Base-by-base conservation (phyloP, 2,329 filamentous ascomycete species). In the Plenodomus lindquistii region DNA sequence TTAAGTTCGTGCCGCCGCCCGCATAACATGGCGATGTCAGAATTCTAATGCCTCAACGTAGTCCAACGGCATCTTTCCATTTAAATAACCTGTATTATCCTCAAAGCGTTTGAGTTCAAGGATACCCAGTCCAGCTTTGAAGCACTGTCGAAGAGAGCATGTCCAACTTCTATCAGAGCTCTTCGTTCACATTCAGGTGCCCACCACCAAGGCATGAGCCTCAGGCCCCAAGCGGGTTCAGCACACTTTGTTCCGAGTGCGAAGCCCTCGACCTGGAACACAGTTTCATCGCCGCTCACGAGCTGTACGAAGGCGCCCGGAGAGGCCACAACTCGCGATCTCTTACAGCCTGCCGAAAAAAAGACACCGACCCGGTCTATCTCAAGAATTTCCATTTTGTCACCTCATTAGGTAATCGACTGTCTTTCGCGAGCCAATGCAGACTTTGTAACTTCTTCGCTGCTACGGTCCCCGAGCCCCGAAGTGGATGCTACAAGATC, bases 301-400 rank as follows among this genome's bases (percentile, higher is more conserved):
- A 34, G 3, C 42, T 44, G 18, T 44, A 44, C 17, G 42, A 44
- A 37, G 13, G 24, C 4, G 36, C 42, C 10, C 35, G 42, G 16
- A 16, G 42, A 9, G 36, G 42, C 18, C 3, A 6, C 3, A 40
- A 39, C 17, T 10, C 34, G 3, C 36, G 42, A 16, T 37, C 36
- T 4, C 19, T 44, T 17, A 29, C 10, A 19, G 16, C 42, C 20
- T 44, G 17, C 42, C 42, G 42, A 7, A 44, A 44, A 15, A 31
- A 15, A 31, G 42, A 29, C 24, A 44, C 38, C 9, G 42, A 37
- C 2, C 42, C 42, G 2, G 37, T 44, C 16, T 44, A 44, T 24
- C 36, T 44, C 4, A 37, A 29, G 13, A 36, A 44, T 19, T 44
- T 44, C 24, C 38, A 39, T 36, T 44, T 34, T 18, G 42, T 44